Evolutionary conservation across 345 rosid species (phyloP).

Genomic region (Toxicodendron radicans): DNA sequence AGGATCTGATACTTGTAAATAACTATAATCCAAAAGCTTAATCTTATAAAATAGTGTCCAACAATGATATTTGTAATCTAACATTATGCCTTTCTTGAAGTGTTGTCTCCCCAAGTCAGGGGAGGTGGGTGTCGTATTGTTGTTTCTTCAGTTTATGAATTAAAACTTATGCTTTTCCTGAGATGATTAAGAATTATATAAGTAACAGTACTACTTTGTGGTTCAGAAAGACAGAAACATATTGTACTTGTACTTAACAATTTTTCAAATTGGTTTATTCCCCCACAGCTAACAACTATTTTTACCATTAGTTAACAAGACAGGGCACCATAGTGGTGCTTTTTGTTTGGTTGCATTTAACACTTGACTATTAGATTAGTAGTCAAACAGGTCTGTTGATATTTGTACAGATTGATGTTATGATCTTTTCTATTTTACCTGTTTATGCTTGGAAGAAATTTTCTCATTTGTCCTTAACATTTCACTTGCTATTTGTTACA

Average conservation of each 20-base stretch:
- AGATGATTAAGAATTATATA: no score
- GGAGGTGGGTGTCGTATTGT: neutral
- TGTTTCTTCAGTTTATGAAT: constrained; percentile 5
- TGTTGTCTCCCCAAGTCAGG: neutral
- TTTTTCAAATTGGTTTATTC: neutral
- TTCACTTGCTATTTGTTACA: neutral
- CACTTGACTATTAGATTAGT: neutral
- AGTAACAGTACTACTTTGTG: no score
- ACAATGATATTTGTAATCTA: neutral
- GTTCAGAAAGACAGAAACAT: no score
- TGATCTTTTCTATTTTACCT: neutral
- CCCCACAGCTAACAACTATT: neutral
- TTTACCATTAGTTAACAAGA: neutral
- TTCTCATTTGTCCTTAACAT: neutral
- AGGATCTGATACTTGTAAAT: neutral
- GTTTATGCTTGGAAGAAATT: neutral
- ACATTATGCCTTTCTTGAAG: neutral
- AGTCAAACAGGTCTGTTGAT: neutral
- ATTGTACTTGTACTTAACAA: no score
- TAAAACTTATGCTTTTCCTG: neutral
- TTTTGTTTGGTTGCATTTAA: constrained; percentile 1
- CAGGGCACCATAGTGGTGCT: neutral
- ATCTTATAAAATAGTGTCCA: neutral
- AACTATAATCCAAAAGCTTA: neutral
- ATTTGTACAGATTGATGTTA: neutral